Conservation (phyloP, 2,329 filamentous ascomycete species). For the Botrytis deweyae region DNA sequence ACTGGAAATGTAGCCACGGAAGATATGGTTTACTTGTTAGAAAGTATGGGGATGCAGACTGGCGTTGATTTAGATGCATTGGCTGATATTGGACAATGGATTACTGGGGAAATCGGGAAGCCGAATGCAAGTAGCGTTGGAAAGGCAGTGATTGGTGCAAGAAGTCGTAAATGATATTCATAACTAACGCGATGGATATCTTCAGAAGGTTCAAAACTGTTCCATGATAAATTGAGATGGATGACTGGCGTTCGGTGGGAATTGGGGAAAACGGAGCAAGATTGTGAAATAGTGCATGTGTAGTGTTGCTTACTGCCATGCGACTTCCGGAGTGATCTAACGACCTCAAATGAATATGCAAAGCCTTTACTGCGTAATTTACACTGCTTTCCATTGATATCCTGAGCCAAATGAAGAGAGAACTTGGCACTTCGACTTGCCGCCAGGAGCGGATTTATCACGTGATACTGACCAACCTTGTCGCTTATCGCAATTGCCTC, state of each 20-base stretch:
- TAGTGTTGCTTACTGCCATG: background rate
- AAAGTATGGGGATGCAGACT: constrained; percentile 71
- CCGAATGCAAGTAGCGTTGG: constrained; percentile 66
- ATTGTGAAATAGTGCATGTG: background rate
- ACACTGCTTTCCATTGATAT: background rate
- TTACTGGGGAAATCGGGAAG: constrained; percentile 62
- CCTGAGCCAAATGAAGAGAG: background rate
- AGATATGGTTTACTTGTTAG: constrained; percentile 76
- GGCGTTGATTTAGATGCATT: constrained; percentile 69
- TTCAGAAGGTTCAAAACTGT: background rate
- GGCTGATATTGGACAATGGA: constrained; percentile 70
- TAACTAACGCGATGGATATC: background rate
- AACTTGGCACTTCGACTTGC: background rate
- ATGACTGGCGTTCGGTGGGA: constrained; percentile 5
- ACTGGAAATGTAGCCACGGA: constrained; percentile 86
- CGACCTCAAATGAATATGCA: background rate
- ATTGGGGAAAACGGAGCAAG: background rate
- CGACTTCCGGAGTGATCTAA: background rate
- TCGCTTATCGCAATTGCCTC: constrained; percentile 28
- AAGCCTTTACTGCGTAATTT: background rate
- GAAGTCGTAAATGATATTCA: constrained; percentile 8
- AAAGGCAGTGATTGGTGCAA: constrained; percentile 58
- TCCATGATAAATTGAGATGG: background rate
- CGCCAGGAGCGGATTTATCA: background rate
- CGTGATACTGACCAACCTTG: background rate